These are phyloP conservation scores for Suhomyces taliae DNA, from an alignment of 1,139 yeast genomes.

Conservation along the genomic window DNA sequence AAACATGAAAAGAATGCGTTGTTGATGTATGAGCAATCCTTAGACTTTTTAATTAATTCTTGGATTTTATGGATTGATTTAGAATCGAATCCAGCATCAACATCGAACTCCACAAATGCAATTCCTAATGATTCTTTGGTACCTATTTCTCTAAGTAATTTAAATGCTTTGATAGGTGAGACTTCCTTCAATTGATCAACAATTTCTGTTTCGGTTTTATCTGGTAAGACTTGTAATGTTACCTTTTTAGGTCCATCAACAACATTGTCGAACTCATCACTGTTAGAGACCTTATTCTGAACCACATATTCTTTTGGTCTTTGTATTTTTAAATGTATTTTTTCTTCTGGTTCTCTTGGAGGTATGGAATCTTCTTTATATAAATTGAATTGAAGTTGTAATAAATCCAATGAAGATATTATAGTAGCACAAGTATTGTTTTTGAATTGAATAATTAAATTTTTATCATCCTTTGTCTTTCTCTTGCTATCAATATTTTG, in stretches of 20 bases:
- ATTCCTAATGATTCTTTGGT: slow-evolving; percentile 40
- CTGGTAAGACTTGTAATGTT: slow-evolving; percentile 27
- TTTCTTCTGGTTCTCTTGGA: slow-evolving; percentile 13
- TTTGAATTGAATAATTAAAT: slow-evolving; percentile 52
- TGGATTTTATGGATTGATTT: slow-evolving; percentile 18
- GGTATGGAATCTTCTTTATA: slow-evolving; percentile 18
- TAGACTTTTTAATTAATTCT: slow-evolving; percentile 17
- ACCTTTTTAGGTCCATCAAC: slow-evolving; percentile 40
- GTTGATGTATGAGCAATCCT: slow-evolving; percentile 19
- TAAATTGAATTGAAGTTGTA: slow-evolving; percentile 33
- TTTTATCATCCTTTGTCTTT: slow-evolving; percentile 37
- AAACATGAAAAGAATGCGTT: slow-evolving; percentile 38
- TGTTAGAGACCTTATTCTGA: slow-evolving; percentile 25
- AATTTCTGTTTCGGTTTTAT: slow-evolving; percentile 28
- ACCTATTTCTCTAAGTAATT: slow-evolving; percentile 37
- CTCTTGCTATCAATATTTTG: slow-evolving; percentile 35
- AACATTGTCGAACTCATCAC: slow-evolving; percentile 23
- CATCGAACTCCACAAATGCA: slow-evolving; percentile 39
- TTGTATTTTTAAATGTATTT: slow-evolving; percentile 29
- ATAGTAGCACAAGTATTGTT: slow-evolving; percentile 61
- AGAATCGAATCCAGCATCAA: slow-evolving; percentile 17
- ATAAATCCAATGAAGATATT: slow-evolving; percentile 45
- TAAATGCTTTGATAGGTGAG: slow-evolving; percentile 28
- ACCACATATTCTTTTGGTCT: slow-evolving; percentile 70
- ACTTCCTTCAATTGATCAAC: slow-evolving; percentile 23